Evolutionary conservation across 306 rosid genomes (phyloP).

Genomic region (Medicago truncatula): MtrunA17r5.0-ANR NC_053043.1:14022001-14022500

Average conservation of each 20-base stretch:
- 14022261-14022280: no score
- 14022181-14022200: constrained; percentile 73
- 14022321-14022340: no score
- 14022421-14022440: neutral
- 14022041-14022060: constrained; percentile 79
- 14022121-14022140: constrained; percentile 52
- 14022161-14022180: constrained; percentile 85
- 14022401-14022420: constrained; percentile 10
- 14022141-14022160: constrained; percentile 67
- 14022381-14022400: neutral
- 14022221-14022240: constrained; percentile 88
- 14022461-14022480: neutral
- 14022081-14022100: constrained; percentile 56
- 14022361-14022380: neutral
- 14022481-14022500: neutral
- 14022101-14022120: constrained; percentile 84
- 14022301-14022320: no score
- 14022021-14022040: constrained; percentile 83
- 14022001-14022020: constrained; percentile 74
- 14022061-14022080: constrained; percentile 68
- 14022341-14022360: no score
- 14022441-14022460: neutral
- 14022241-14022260: constrained; percentile 20
- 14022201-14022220: constrained; percentile 72
- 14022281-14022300: no score